These are phyloP conservation scores for Leptomonas seymouri DNA, from an alignment of 208 protist species.

Conservation along the genomic window DNA sequence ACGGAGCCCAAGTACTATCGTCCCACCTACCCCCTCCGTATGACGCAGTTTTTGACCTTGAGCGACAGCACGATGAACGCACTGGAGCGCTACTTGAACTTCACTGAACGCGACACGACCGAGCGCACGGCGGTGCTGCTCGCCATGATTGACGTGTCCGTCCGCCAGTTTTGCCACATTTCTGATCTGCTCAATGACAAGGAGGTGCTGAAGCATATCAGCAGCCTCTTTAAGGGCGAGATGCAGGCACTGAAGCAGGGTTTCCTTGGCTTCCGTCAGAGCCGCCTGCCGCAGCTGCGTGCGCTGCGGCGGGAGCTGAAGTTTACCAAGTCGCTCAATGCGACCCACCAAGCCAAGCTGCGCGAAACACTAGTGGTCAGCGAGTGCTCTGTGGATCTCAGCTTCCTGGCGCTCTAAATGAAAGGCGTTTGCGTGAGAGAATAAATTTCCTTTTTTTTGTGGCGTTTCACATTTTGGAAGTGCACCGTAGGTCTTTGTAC, in stretches of 20 bases:
- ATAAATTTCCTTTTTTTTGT: neutral
- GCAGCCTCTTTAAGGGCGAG: neutral
- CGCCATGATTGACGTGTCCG: conserved; percentile 24
- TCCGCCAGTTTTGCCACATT: conserved; percentile 41
- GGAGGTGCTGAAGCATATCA: conserved; percentile 15
- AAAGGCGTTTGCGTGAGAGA: neutral
- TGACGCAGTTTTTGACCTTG: conserved; percentile 28
- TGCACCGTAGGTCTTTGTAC: too few species aligned
- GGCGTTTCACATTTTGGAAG: too few species aligned
- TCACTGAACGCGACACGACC: conserved; percentile 1
- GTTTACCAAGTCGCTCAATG: conserved; percentile 9
- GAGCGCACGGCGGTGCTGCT: conserved; percentile 27
- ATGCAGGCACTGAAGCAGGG: conserved; percentile 13
- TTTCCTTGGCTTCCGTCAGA: conserved; percentile 13
- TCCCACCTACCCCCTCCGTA: conserved; percentile 24
- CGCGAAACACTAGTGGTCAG: neutral
- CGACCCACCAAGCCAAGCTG: conserved; percentile 9
- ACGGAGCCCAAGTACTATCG: conserved; percentile 17
- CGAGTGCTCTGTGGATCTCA: conserved; percentile 27
- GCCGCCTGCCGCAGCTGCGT: conserved; percentile 10
- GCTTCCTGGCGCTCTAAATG: conserved; percentile 13
- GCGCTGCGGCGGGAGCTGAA: conserved; percentile 15
- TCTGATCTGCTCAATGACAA: conserved; percentile 16
- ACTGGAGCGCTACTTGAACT: conserved; percentile 16
- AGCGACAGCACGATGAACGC: neutral